These are phyloP conservation scores for Leccinum rimulosum DNA, from an alignment of 768 basidiomycete genomes.

Conservation along the genomic window DNA sequence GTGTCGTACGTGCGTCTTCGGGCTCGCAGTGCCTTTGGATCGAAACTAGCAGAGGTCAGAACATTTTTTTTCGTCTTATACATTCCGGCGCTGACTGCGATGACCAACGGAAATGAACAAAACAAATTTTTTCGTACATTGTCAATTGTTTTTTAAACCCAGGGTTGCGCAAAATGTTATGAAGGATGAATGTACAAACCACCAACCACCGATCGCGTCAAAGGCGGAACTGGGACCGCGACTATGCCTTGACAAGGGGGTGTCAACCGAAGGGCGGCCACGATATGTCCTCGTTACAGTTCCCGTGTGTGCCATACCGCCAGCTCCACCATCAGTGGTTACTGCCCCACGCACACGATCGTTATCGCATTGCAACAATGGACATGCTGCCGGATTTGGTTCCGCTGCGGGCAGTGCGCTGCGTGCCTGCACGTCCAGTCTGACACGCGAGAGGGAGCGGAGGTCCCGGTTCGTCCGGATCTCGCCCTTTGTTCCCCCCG, in stretches of 20 bases:
- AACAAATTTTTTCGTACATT: constrained; percentile 25
- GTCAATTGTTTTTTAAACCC: constrained; percentile 4
- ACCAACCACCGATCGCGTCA: constrained; percentile 15
- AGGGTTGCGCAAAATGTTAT: constrained; percentile 15
- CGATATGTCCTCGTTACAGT: constrained; percentile 9
- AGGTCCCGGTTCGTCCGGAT: constrained; percentile 57
- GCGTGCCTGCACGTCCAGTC: constrained; percentile 7
- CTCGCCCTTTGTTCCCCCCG: constrained; percentile 68
- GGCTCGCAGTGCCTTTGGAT: background rate
- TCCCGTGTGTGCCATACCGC: constrained; percentile 3
- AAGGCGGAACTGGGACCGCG: background rate
- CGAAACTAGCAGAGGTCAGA: constrained; percentile 16
- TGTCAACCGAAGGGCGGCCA: background rate
- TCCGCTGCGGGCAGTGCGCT: constrained; percentile 20
- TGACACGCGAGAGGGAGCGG: background rate
- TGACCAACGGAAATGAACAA: constrained; percentile 29
- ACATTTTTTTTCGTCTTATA: constrained; percentile 6
- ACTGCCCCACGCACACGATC: constrained; percentile 6
- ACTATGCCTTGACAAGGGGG: background rate
- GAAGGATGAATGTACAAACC: background rate
- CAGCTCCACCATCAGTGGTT: constrained; percentile 16
- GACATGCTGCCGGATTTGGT: constrained; percentile 20
- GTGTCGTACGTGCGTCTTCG: background rate
- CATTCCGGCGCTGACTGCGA: constrained; percentile 22
- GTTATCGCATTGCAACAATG: constrained; percentile 19